Conservation (phyloP, 2,329 filamentous ascomycete genomes). For the Exophiala viscosa region DNA sequence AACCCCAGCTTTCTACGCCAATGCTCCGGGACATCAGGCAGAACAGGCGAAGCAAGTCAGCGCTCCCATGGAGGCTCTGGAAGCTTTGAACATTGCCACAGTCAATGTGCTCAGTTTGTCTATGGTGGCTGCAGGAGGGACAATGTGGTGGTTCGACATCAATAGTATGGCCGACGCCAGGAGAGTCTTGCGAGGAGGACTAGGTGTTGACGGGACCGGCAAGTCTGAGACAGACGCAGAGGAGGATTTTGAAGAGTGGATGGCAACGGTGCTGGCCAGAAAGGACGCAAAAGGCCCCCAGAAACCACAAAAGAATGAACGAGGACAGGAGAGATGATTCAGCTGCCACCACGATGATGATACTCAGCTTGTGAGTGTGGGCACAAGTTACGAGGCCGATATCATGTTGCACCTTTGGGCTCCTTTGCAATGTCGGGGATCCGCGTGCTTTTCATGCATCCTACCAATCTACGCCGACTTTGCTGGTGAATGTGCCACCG, state of each 20-base stretch:
- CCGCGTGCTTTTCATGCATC: too few relatives aligned
- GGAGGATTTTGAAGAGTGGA: conserved; percentile 54
- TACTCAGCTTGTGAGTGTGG: not conserved
- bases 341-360: not conserved
- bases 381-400: too few relatives aligned
- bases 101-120: conserved; percentile 75
- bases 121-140: conserved; percentile 69
- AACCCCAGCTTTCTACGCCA: conserved; percentile 66
- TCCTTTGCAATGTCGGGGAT: too few relatives aligned
- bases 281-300: conserved; percentile 39
- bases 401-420: too few relatives aligned
- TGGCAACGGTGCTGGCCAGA: conserved; percentile 46
- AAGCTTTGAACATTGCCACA: conserved; percentile 81
- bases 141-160: conserved; percentile 75
- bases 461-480: too few relatives aligned
- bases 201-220: conserved; percentile 57
- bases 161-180: conserved; percentile 64
- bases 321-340: conserved; percentile 18
- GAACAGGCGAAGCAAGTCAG: conserved; percentile 47
- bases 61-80: conserved; percentile 68
- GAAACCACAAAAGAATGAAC: conserved; percentile 15
- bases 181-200: conserved; percentile 56
- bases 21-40: conserved; percentile 43
- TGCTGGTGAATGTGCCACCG: too few relatives aligned
- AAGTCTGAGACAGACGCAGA: conserved; percentile 47